phyloP scores from a whole-genome alignment of 192 early-diverging fungal species.

The Geranomyces michiganensis region DNA sequence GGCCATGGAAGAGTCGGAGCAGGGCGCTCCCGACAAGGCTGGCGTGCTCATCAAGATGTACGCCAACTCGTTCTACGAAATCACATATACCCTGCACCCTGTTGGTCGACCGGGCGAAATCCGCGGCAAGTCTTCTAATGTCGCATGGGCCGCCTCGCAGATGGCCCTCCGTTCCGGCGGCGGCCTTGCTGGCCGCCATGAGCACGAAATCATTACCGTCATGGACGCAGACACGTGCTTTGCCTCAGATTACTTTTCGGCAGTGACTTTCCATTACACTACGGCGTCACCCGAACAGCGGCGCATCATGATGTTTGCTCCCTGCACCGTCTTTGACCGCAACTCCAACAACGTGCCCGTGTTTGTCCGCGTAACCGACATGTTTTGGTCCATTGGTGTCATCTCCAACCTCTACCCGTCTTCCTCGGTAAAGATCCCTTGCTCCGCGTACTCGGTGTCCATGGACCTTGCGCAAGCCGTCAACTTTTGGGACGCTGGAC shows the following conservation, averaged over 20 bases:
- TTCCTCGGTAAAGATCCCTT: slow-evolving; percentile 69
- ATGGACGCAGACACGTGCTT: slow-evolving; percentile 76
- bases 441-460: slow-evolving; percentile 74
- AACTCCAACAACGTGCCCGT: slow-evolving; percentile 73
- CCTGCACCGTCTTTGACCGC: slow-evolving; percentile 58
- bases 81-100: slow-evolving; percentile 73
- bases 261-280: slow-evolving; percentile 53
- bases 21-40: slow-evolving; percentile 60
- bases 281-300: slow-evolving; percentile 47
- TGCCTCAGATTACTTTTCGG: slow-evolving; percentile 71
- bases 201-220: slow-evolving; percentile 68
- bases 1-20: slow-evolving; percentile 76
- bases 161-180: slow-evolving; percentile 46
- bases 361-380: slow-evolving; percentile 72
- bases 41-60: slow-evolving; percentile 56
- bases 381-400: slow-evolving; percentile 74
- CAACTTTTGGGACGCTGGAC: slow-evolving; percentile 76
- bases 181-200: slow-evolving; percentile 48
- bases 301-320: slow-evolving; percentile 61
- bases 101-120: slow-evolving; percentile 66
- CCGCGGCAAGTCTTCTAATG: slow-evolving; percentile 74
- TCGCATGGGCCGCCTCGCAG: slow-evolving; percentile 64
- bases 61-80: slow-evolving; percentile 63
- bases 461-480: slow-evolving; percentile 73
- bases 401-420: slow-evolving; percentile 72